Percentiles rank a stretch among this genome's conserved stretches.
Evolutionary conservation across 495 filamentous ascomycete species (phyloP).

Genomic region (Neurospora discreta): DNA sequence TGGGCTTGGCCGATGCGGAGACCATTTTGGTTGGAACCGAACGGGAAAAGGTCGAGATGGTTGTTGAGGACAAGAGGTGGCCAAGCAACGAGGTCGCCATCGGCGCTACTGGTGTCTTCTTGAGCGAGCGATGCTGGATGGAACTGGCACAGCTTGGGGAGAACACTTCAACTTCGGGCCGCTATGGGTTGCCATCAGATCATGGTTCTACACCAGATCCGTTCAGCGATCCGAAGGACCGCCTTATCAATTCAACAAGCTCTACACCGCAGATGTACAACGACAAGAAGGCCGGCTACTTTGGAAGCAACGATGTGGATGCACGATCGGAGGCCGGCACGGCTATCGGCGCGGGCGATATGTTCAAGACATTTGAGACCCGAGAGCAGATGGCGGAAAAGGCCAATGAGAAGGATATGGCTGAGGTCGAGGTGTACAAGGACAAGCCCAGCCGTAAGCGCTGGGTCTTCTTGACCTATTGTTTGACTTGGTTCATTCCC

Average conservation of each 20-base stretch:
- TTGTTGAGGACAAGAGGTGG: slow-evolving; percentile 85
- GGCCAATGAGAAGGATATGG: slow-evolving; percentile 79
- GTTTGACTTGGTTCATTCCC: slow-evolving; percentile 78
- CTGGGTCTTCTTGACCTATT: slow-evolving; percentile 81
- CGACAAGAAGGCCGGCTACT: slow-evolving; percentile 71
- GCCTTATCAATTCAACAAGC: slow-evolving; percentile 47
- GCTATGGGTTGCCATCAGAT: slow-evolving; percentile 37
- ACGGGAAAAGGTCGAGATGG: slow-evolving; percentile 78
- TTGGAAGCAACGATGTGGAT: slow-evolving; percentile 74
- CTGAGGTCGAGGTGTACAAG: slow-evolving; percentile 74
- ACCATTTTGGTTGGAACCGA: slow-evolving; percentile 82
- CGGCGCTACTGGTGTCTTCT: slow-evolving; percentile 85
- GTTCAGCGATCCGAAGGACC: slow-evolving; percentile 61
- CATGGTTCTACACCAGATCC: slow-evolving; percentile 27
- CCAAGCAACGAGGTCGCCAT: slow-evolving; percentile 82
- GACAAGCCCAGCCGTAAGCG: slow-evolving; percentile 77
- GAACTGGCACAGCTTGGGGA: slow-evolving; percentile 73
- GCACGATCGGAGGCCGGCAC: slow-evolving; percentile 84
- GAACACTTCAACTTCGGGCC: slow-evolving; percentile 38
- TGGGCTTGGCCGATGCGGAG: slow-evolving; percentile 76
- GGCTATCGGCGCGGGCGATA: slow-evolving; percentile 81
- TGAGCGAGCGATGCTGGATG: slow-evolving; percentile 91
- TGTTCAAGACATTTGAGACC: slow-evolving; percentile 96
- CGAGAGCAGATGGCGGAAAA: slow-evolving; percentile 91
- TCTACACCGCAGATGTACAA: slow-evolving; percentile 55